Percentiles rank a stretch among this genome's conserved stretches.
phyloP scores from a whole-genome alignment of 768 basidiomycete species.

The Mycena polygramma region DNA sequence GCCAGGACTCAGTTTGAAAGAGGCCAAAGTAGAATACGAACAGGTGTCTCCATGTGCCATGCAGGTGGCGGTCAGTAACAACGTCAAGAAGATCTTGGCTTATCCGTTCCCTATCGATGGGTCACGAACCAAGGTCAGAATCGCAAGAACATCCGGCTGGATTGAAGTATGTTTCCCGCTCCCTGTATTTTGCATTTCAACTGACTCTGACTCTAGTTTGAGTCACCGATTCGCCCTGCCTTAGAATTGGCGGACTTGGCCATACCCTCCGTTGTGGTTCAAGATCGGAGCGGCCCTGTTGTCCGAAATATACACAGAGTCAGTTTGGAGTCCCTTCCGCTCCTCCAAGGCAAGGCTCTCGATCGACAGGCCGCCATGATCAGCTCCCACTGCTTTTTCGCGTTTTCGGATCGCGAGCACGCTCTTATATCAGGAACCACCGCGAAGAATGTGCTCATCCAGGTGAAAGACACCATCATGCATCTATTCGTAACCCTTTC shows the following conservation, averaged over 20 bases:
- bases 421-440: neutral
- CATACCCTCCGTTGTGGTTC: constrained; percentile 3
- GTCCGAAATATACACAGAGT: constrained; percentile 57
- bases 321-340: constrained; percentile 51
- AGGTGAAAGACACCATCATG: constrained; percentile 30
- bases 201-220: constrained; percentile 5
- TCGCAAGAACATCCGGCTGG: constrained; percentile 48
- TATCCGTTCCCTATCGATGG: constrained; percentile 47
- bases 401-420: constrained; percentile 46
- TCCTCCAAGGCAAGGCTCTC: constrained; percentile 40
- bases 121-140: constrained; percentile 37
- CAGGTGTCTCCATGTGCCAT: constrained; percentile 35
- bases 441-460: neutral
- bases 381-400: constrained; percentile 43
- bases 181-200: neutral
- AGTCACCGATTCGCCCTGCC: constrained; percentile 6
- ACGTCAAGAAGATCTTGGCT: constrained; percentile 33
- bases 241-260: neutral
- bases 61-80: constrained; percentile 32
- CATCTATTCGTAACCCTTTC: constrained; percentile 41
- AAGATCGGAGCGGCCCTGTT: constrained; percentile 46
- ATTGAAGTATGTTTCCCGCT: constrained; percentile 43
- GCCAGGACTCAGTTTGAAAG: neutral
- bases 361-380: constrained; percentile 35
- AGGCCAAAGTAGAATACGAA: constrained; percentile 37